Base-by-base conservation (phyloP, 768 basidiomycete genomes). In the Cystofilobasidium ferigula region DNA sequence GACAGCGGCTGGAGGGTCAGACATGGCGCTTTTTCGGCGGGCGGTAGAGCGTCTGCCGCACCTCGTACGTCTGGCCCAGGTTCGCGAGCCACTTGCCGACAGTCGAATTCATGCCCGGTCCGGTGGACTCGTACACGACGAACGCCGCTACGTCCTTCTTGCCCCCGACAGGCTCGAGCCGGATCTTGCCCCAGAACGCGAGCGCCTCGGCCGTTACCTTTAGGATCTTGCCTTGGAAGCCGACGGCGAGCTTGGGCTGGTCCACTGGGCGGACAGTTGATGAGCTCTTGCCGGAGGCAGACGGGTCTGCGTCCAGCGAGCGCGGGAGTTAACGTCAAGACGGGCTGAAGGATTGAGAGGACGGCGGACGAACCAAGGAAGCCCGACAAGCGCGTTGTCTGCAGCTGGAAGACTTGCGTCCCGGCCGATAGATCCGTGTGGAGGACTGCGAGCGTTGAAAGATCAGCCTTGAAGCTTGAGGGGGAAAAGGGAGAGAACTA, bases 141-240 rank as follows among this genome's bases (percentile, higher is more conserved):
- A 84, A 88, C 1, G 82, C 82, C 1, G 79, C 80, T 5, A 87
- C 79, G 70, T 90, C 80, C 76, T 91, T 90, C 64, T 77, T 78
- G 9, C 90, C 89, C 40, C 81, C 81, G 56, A 81, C 80, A 0
- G 89, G 89, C 20, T 80, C 79, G 51, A 92, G 73, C 0, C 87
- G 88, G 16, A 90, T 79, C 73, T 89, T 91, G 70, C 87, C 85
- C 89, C 89, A 91, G 74, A 90, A 91, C 2, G 85, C 80, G 28
- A 91, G 72, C 0, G 88, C 85, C 5, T 87, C 75, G 1, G 88
- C 85, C 18, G 83, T 74, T 22, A 88, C 74, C 47, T 88, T 83
- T n/a, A 91, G 78, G 32, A 88, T 75, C 4, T 82, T 80, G 42
- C 85, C 84, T 2, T 82, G 82, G 71, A 87, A 88, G 3, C 82